Conservation (phyloP, 2,329 filamentous ascomycete species). For the Fusarium chlamydosporum region DNA sequence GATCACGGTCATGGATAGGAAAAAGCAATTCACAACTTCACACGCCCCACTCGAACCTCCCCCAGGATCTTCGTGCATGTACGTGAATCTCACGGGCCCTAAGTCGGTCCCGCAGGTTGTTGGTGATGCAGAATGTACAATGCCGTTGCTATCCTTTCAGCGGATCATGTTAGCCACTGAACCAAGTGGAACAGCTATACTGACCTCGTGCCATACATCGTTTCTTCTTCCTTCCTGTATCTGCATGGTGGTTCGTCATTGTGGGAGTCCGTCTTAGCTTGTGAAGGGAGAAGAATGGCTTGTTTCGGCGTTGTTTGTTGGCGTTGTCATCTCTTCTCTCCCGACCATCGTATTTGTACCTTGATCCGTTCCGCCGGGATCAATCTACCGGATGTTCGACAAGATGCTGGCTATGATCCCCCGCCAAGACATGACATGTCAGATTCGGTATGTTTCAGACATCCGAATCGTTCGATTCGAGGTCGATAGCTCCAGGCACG, state of each 20-base stretch:
- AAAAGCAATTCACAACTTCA: constrained; percentile 42
- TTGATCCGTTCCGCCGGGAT: constrained; percentile 13
- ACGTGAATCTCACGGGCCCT: constrained; percentile 13
- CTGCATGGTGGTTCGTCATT: constrained; percentile 33
- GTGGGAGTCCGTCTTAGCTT: constrained; percentile 26
- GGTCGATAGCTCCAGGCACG: constrained; percentile 20
- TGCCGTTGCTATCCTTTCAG: constrained; percentile 35
- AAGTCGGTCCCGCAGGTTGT: constrained; percentile 19
- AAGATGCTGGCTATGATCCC: constrained; percentile 20
- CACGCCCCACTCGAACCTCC: constrained; percentile 27
- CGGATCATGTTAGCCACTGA: constrained; percentile 6
- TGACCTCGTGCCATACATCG: constrained; percentile 32
- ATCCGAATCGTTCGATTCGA: constrained; percentile 19
- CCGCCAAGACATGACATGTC: constrained; percentile 32
- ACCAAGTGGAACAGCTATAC: constrained; percentile 28
- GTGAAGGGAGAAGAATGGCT: constrained; percentile 20
- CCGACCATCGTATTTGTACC: constrained; percentile 20
- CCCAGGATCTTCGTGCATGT: constrained; percentile 17
- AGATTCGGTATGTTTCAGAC: constrained; percentile 20
- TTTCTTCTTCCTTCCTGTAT: constrained; percentile 19
- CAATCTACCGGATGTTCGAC: constrained; percentile 8
- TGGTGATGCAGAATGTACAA: constrained; percentile 25
- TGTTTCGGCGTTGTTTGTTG: constrained; percentile 37
- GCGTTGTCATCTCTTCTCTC: constrained; percentile 50
- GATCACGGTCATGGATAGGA: constrained; percentile 5